These are phyloP conservation scores for Kondoa malvinella DNA, from an alignment of 768 basidiomycete species.

Conservation along the genomic window DNA sequence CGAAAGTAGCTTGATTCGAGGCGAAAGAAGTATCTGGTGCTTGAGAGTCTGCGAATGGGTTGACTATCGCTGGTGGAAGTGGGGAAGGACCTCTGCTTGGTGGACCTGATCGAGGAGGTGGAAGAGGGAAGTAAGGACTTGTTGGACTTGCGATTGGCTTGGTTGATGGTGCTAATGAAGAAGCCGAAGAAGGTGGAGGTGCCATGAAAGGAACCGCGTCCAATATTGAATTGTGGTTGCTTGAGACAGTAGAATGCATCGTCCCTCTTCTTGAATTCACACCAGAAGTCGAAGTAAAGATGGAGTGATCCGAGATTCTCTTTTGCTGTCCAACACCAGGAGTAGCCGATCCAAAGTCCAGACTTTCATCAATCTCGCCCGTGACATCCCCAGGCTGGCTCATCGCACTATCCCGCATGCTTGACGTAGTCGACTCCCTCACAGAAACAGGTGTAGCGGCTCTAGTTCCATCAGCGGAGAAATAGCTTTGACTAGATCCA, in stretches of 20 bases:
- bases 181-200: not conserved
- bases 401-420: not conserved
- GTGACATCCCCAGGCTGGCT: not conserved
- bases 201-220: conserved; percentile 23
- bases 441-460: not conserved
- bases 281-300: conserved; percentile 12
- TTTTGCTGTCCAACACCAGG: conserved; percentile 2
- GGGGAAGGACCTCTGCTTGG: not conserved
- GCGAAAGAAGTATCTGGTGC: conserved; percentile 2
- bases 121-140: not conserved
- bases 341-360: conserved; percentile 4
- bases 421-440: not conserved
- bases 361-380: not conserved
- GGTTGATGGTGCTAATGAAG: not conserved
- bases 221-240: conserved; percentile 18
- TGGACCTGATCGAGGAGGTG: conserved; percentile 4
- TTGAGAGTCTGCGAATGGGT: not conserved
- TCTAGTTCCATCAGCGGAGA: not conserved
- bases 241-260: not conserved
- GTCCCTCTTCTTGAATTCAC: not conserved
- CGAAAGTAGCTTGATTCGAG: not conserved
- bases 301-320: conserved; percentile 13
- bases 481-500: not conserved
- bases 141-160: not conserved
- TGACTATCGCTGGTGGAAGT: not conserved